phyloP scores from a whole-genome alignment of 768 basidiomycete genomes.

The Piloderma croceum region DNA sequence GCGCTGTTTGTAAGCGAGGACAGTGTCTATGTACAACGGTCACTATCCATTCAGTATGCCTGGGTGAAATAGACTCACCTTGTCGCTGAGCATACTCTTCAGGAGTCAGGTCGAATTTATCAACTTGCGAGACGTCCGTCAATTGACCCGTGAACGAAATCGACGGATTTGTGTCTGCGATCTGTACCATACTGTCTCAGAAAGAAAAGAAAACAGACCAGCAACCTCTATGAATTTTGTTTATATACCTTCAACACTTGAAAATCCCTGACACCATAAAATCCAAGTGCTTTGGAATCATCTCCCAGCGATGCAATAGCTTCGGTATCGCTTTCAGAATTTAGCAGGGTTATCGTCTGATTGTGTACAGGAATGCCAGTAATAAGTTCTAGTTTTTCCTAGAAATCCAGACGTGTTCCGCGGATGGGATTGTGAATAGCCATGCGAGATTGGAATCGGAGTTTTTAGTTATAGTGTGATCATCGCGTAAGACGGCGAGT shows the following conservation, averaged over 20 bases:
- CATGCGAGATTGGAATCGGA: too few relatives aligned
- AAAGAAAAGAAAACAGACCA: slow-evolving; percentile 2
- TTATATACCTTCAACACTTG: slow-evolving; percentile 78
- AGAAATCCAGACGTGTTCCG: slow-evolving; percentile 8
- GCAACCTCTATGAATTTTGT: too few relatives aligned
- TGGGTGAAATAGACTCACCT: slow-evolving; percentile 43
- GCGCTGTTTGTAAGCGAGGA: slow-evolving; percentile 82
- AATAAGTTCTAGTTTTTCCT: slow-evolving; percentile 81
- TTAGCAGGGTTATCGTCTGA: slow-evolving; percentile 62
- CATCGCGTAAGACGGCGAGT: neutral
- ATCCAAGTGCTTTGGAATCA: slow-evolving; percentile 62
- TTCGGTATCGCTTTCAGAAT: slow-evolving; percentile 47
- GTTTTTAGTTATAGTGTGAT: slow-evolving; percentile 10
- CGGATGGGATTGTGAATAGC: too few relatives aligned
- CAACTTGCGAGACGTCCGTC: slow-evolving; percentile 77
- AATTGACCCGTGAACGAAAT: slow-evolving; percentile 76
- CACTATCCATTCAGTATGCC: neutral
- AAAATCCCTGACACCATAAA: slow-evolving; percentile 68
- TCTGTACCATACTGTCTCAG: slow-evolving; percentile 33
- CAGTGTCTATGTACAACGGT: slow-evolving; percentile 54
- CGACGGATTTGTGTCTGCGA: slow-evolving; percentile 72
- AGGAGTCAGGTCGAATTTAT: slow-evolving; percentile 86
- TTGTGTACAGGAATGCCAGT: slow-evolving; percentile 82
- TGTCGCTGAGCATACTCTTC: slow-evolving; percentile 75
- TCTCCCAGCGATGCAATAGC: slow-evolving; percentile 56